These are phyloP conservation scores for Neofusicoccum cordaticola DNA, from an alignment of 2,329 filamentous ascomycete genomes.

Conservation along the genomic window DNA sequence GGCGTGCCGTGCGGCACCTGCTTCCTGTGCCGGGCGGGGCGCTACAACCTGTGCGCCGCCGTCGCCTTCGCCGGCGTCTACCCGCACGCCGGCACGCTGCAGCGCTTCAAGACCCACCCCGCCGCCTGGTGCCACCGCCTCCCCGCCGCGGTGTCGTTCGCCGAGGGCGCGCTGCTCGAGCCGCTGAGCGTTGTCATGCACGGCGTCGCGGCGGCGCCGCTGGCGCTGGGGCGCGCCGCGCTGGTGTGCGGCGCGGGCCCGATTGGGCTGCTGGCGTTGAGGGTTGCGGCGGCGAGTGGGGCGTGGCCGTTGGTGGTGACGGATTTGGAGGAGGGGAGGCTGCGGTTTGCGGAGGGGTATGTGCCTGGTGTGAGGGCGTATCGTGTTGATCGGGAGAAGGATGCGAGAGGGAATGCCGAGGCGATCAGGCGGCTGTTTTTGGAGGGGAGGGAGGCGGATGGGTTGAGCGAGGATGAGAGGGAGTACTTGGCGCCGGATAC, in stretches of 20 bases:
- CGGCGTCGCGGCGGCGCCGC: constrained; percentile 53
- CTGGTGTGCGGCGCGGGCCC: constrained; percentile 63
- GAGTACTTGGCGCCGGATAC: constrained; percentile 45
- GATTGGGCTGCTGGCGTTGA: constrained; percentile 62
- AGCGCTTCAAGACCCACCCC: constrained; percentile 60
- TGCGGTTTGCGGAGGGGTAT: constrained; percentile 58
- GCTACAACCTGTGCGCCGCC: constrained; percentile 63
- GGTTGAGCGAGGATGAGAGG: constrained; percentile 49
- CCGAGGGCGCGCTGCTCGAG: constrained; percentile 62
- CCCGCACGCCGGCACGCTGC: constrained; percentile 59
- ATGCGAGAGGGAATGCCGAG: constrained; percentile 50
- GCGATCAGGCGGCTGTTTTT: constrained; percentile 55
- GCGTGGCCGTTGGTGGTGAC: constrained; percentile 64
- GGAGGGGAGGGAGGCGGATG: constrained; percentile 48
- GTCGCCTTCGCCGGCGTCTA: constrained; percentile 62
- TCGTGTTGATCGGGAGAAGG: constrained; percentile 47
- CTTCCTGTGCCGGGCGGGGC: constrained; percentile 58
- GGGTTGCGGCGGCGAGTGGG: constrained; percentile 60
- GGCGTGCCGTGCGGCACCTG: constrained; percentile 62
- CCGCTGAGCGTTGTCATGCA: constrained; percentile 63
- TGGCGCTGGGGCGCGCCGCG: constrained; percentile 55
- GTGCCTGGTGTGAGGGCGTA: constrained; percentile 57
- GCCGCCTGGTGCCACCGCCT: constrained; percentile 53
- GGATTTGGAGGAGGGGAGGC: constrained; percentile 56
- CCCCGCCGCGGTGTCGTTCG: constrained; percentile 55